Base-by-base conservation (phyloP, 371 early-diverging fungal genomes). In the Cokeromyces recurvatus region DNA sequence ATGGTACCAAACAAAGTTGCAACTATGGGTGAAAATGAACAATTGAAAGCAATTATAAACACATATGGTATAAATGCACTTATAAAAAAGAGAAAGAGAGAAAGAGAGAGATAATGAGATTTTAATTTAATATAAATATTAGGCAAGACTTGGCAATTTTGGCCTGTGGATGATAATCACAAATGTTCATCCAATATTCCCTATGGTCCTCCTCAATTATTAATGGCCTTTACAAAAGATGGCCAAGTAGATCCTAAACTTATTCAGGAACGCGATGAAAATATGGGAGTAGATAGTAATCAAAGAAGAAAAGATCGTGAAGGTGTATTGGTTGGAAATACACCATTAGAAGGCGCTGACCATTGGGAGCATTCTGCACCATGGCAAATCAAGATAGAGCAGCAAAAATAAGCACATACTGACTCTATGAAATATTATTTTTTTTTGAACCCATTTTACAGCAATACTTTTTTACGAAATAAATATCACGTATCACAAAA, bases 181-280 rank as follows among this genome's bases (percentile, higher is more conserved):
- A 43, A 44, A 11, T 68, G 32, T 23, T 27, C 43, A 23, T 31
- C 39, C 4, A 17, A 19, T 1, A n/a, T 56, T 2, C 35, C 63
- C 48, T 4, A 56, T 24, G 59, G 59, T 24, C 49, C 48, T 25
- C 46, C 59, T 31, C 59, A 53, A 12, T 22, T 59, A 8, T 21
- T 59, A 36, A 59, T 59, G 59, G 37, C 54, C 0, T 53, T 50
- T 32, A 59, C 59, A 7, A 41, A 44, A 11, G 59, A 59, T 27
- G 46, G 51, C 2, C 59, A 59, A 27, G 29, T 29, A 5, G 11
- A 29, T 29, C 29, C 29, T 25, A 86, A 79, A 57, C 82, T 68
- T 61, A 84, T 84, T 63, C 79, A 50, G 12, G 51, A 50, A 6
- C 9, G 38, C 2, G 38, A 37, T 37, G 38, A 11, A 2, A 40